A percentile compares a stretch with the other conserved stretches of the same genome.
Conservation (phyloP, 176 grass and related monocot genomes). For the Lolium multiflorum region DNA sequence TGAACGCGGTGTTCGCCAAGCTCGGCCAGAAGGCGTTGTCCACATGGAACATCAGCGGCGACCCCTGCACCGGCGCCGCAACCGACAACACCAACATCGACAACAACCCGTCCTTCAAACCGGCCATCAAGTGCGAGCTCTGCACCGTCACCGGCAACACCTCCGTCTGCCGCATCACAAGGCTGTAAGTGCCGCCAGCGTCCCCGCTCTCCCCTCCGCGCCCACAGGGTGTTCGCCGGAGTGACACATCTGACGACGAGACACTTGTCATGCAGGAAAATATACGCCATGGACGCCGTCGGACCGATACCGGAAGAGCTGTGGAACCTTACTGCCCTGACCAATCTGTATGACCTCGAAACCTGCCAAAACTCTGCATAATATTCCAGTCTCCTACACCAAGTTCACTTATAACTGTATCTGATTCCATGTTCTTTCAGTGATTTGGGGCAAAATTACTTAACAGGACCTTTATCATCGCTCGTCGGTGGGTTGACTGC, state of each 20-base stretch:
- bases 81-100: conserved; percentile 41
- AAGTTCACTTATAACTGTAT: not conserved
- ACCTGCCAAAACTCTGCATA: not conserved
- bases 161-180: conserved; percentile 75
- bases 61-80: conserved; percentile 83
- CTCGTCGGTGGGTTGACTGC: conserved; percentile 69
- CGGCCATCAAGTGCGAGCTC: conserved; percentile 59
- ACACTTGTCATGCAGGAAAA: conserved; percentile 51
- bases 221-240: conserved; percentile 2
- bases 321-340: conserved; percentile 61
- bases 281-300: conserved; percentile 31
- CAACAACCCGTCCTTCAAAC: conserved; percentile 32
- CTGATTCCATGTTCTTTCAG: conserved; percentile 52
- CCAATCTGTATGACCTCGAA: conserved; percentile 53
- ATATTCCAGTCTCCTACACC: not conserved
- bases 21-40: conserved; percentile 42
- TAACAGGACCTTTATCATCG: conserved; percentile 75
- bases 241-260: not conserved
- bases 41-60: conserved; percentile 85
- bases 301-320: conserved; percentile 72
- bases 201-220: not conserved
- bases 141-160: conserved; percentile 54
- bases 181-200: conserved; percentile 42
- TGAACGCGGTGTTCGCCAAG: conserved; percentile 67
- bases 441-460: conserved; percentile 58